Evolutionary conservation across 108 stramenopile species (phyloP).

Genomic region (Epipyxis sp.): DNA sequence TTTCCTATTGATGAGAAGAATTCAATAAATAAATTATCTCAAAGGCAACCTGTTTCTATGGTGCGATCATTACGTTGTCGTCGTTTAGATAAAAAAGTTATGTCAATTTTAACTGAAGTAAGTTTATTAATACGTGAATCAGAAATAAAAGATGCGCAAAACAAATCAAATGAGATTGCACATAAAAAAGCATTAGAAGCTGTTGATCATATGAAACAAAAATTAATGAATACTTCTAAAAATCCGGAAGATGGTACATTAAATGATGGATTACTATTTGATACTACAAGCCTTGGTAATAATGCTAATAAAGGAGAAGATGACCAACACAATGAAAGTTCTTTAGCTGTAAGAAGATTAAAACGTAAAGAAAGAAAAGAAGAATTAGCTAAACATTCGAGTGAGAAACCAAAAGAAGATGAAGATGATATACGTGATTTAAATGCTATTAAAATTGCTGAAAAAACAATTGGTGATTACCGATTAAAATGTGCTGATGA

Average conservation of each 20-base stretch:
- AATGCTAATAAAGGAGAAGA: neutral
- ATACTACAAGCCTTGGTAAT: no score
- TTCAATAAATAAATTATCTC: neutral
- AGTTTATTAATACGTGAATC: neutral
- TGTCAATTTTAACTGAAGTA: neutral
- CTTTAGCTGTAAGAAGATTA: neutral
- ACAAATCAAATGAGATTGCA: slow-evolving; percentile 3
- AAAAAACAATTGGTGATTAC: slow-evolving; percentile 56
- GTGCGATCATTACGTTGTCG: neutral
- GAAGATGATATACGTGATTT: slow-evolving; percentile 31
- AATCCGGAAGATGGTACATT: neutral
- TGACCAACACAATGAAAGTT: neutral
- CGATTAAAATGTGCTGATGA: slow-evolving; percentile 55
- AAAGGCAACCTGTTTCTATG: neutral
- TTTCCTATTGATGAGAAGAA: slow-evolving; percentile 11
- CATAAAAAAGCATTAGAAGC: slow-evolving; percentile 10
- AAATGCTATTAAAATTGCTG: slow-evolving; percentile 5
- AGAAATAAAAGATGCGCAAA: neutral
- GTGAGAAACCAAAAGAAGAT: slow-evolving; percentile 38
- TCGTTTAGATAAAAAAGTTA: neutral
- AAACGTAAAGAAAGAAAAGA: slow-evolving; percentile 25
- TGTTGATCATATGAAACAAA: neutral
- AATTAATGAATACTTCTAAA: neutral
- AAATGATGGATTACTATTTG: neutral
- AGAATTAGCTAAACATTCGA: slow-evolving; percentile 50